These are phyloP conservation scores for Ophiosphaerella korrae DNA, from an alignment of 2,329 filamentous ascomycete genomes.

Conservation along the genomic window DNA sequence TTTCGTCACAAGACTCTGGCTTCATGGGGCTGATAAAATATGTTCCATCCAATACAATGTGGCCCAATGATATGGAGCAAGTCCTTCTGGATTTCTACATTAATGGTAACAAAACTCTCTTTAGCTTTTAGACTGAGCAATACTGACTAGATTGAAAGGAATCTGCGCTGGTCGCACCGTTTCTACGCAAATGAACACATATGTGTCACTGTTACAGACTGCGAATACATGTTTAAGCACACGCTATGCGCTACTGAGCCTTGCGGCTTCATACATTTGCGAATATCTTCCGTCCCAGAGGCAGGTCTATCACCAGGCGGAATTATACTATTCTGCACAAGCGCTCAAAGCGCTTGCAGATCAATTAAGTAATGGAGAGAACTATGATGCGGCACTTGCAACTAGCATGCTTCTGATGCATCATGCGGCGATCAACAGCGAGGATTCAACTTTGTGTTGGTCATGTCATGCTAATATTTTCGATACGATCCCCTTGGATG, in stretches of 20 bases:
- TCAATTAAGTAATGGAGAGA: slow-evolving; percentile 34
- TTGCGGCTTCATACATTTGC: slow-evolving; percentile 40
- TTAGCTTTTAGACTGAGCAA: too few species aligned
- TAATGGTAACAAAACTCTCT: slow-evolving; percentile 15
- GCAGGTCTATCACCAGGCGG: slow-evolving; percentile 36
- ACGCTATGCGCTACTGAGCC: slow-evolving; percentile 36
- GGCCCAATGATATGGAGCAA: slow-evolving; percentile 33
- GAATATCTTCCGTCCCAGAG: slow-evolving; percentile 36
- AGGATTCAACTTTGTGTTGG: slow-evolving; percentile 39
- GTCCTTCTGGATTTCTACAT: slow-evolving; percentile 39
- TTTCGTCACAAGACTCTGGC: slow-evolving; percentile 27
- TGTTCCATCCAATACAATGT: slow-evolving; percentile 24
- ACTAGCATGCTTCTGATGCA: slow-evolving; percentile 45
- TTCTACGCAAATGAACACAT: slow-evolving; percentile 33
- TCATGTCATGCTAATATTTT: slow-evolving; percentile 41
- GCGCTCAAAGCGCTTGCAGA: slow-evolving; percentile 33
- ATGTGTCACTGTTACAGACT: slow-evolving; percentile 26
- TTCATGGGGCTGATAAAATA: slow-evolving; percentile 38
- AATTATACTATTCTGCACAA: slow-evolving; percentile 41
- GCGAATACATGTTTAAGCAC: slow-evolving; percentile 37
- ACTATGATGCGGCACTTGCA: slow-evolving; percentile 36
- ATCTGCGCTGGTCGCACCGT: slow-evolving; percentile 39
- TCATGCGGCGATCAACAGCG: slow-evolving; percentile 33
- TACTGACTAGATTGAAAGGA: too few species aligned
- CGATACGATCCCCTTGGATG: slow-evolving; percentile 31